These are phyloP conservation scores for Acer saccharum DNA, from an alignment of 345 rosid genomes.

Conservation along the genomic window DNA sequence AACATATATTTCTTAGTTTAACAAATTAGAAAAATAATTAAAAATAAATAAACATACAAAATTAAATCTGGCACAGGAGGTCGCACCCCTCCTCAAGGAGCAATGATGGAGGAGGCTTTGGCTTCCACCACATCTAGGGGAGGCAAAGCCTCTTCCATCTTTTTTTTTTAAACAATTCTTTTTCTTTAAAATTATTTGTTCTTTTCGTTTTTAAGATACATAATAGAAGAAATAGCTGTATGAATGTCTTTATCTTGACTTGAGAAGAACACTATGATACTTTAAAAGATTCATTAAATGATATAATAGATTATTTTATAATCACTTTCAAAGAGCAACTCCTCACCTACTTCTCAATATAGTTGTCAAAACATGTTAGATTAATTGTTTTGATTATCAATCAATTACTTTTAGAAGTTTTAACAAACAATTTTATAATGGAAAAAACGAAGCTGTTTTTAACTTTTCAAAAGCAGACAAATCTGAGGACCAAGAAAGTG, in stretches of 20 bases:
- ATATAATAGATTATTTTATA: not conserved
- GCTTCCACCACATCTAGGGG: too few species aligned
- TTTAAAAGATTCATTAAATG: too few species aligned
- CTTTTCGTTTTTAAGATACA: too few species aligned
- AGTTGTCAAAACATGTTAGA: not conserved
- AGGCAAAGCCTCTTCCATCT: too few species aligned
- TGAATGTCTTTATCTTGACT: too few species aligned
- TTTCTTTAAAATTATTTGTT: too few species aligned
- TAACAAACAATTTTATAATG: not conserved
- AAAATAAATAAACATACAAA: not conserved
- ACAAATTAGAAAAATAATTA: not conserved
- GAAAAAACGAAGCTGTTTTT: not conserved
- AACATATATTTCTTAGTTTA: not conserved
- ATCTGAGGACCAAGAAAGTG: not conserved
- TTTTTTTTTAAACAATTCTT: too few species aligned
- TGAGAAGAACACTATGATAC: too few species aligned
- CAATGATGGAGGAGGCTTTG: too few species aligned
- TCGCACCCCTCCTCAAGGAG: too few species aligned
- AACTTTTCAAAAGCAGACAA: not conserved
- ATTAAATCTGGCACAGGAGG: not conserved
- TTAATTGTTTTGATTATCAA: not conserved
- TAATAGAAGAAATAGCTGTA: too few species aligned
- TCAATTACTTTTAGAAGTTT: not conserved
- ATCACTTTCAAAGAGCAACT: not conserved
- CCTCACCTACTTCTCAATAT: not conserved